Evolutionary conservation across 257 asterid genomes (phyloP), one percentile per base, ranked within the genome.

Genomic region (Solanum ahanhuiri): DNA sequence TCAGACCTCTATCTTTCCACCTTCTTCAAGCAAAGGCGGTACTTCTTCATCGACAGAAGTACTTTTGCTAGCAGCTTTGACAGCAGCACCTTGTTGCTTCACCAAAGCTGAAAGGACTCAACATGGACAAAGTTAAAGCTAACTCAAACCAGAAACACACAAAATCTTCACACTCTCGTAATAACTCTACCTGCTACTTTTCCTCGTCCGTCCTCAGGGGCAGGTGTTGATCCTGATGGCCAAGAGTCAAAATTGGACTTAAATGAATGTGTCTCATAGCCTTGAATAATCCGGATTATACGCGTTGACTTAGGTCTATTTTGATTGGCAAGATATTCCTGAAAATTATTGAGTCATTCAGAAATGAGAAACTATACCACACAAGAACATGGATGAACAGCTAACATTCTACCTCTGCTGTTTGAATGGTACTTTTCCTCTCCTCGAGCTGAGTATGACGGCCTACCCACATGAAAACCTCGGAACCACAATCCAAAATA

Each of bases 131-230:
- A 82, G 33, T 73, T 69, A 28, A 20, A 70, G 12, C 45, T 11
- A 12, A 57, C 23, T 69, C 87, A 14, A 18, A 28, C 20, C 60
- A 30, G 43, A 4, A n/a, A 31, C 33, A 30, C 58, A 69, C 39
- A 15, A n/a, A 76, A 51, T n/a, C 88, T 77, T 66, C 87, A 73
- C 64, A 82, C 85, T 31, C 25, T 12, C 60, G 9, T 43, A 34
- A 45, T 73, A 77, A 87, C 82, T 86, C 81, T 88, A 95, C 99
- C 99, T 87, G 99, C 99, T 34, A 97, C 99, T 92, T 95, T 97
- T 71, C 98, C 99, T 86, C 99, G 94, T 87, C 99, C 99, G 88
- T 95, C 99, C 91, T 97, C 99, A 88, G 98, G 89, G 93, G 91
- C 95, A 88, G 83, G 87, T 71, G 95, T 93, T 45, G 94, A 97